Conservation (phyloP, 106 monocot species). For the Amphibolis antarctica region DNA sequence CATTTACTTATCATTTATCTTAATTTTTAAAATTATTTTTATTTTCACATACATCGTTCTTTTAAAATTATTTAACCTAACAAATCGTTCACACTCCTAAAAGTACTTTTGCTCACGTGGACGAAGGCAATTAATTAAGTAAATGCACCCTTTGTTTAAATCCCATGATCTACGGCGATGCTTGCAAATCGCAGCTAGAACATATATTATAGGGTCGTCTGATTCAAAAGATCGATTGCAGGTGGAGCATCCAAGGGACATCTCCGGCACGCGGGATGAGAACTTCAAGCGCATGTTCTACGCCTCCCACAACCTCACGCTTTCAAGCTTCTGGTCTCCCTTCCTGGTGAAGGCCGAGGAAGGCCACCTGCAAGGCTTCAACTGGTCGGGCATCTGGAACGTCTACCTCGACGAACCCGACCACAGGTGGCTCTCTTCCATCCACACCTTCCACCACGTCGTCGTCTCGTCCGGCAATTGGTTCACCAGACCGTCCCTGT, state of each 20-base stretch:
- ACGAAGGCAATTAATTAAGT: too few relatives aligned
- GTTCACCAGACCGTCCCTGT: slow-evolving; percentile 40
- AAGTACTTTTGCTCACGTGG: too few relatives aligned
- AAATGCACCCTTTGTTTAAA: too few relatives aligned
- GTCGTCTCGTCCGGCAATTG: slow-evolving; percentile 45
- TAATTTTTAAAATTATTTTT: too few relatives aligned
- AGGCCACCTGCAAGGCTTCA: neutral
- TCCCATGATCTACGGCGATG: too few relatives aligned
- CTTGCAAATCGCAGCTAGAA: too few relatives aligned
- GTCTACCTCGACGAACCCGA: slow-evolving; percentile 38
- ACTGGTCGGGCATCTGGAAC: slow-evolving; percentile 14
- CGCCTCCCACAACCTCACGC: slow-evolving; percentile 28
- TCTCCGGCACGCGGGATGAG: slow-evolving; percentile 13
- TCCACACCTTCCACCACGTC: slow-evolving; percentile 20
- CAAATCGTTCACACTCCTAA: too few relatives aligned
- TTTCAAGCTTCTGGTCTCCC: slow-evolving; percentile 48
- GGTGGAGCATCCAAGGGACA: slow-evolving; percentile 34
- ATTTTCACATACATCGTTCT: too few relatives aligned
- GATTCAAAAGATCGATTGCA: neutral
- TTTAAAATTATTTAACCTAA: too few relatives aligned
- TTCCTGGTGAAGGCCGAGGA: slow-evolving; percentile 27
- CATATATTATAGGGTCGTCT: neutral
- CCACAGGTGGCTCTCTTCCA: slow-evolving; percentile 14
- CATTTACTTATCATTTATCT: too few relatives aligned
- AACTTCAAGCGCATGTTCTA: slow-evolving; percentile 31